These are phyloP conservation scores for Prinsepia uniflora DNA, from an alignment of 306 rosid species.

Conservation along the genomic window DNA sequence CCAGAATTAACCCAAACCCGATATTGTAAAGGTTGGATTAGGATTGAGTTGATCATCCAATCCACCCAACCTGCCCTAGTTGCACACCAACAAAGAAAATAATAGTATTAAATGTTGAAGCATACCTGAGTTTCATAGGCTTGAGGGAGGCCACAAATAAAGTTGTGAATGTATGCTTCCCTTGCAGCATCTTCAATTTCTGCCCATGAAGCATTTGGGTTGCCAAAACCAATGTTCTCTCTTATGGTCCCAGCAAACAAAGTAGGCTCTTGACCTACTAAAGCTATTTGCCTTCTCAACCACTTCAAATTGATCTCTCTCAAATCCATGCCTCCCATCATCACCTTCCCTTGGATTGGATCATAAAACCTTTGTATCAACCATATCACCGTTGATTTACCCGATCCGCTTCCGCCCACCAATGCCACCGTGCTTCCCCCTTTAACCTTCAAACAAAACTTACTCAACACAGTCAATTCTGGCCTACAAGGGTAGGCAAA, in stretches of 20 bases:
- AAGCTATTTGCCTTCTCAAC: slow-evolving; percentile 77
- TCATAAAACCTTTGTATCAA: slow-evolving; percentile 84
- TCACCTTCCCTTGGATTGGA: slow-evolving; percentile 75
- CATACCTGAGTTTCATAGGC: slow-evolving; percentile 90
- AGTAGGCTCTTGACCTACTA: slow-evolving; percentile 91
- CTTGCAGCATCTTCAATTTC: slow-evolving; percentile 86
- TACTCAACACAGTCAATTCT: slow-evolving; percentile 53
- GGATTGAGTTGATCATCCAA: too few species aligned
- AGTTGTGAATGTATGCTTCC: slow-evolving; percentile 74
- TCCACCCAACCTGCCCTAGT: too few species aligned
- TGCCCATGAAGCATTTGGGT: slow-evolving; percentile 61
- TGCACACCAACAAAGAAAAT: not conserved
- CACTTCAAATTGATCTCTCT: slow-evolving; percentile 69
- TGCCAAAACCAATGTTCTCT: slow-evolving; percentile 81
- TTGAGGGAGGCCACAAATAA: slow-evolving; percentile 81
- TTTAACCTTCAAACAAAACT: slow-evolving; percentile 60
- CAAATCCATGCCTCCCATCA: slow-evolving; percentile 69
- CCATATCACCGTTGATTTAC: slow-evolving; percentile 89
- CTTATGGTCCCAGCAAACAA: slow-evolving; percentile 74
- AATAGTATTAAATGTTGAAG: not conserved
- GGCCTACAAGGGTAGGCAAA: slow-evolving; percentile 90
- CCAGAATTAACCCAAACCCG: too few species aligned
- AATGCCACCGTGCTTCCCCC: slow-evolving; percentile 73
- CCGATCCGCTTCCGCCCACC: slow-evolving; percentile 87
- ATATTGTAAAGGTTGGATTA: too few species aligned